A percentile compares a stretch with the other conserved stretches of the same genome.
phyloP scores from a whole-genome alignment of 495 filamentous ascomycete species.

The Glarea lozoyensis region DNA sequence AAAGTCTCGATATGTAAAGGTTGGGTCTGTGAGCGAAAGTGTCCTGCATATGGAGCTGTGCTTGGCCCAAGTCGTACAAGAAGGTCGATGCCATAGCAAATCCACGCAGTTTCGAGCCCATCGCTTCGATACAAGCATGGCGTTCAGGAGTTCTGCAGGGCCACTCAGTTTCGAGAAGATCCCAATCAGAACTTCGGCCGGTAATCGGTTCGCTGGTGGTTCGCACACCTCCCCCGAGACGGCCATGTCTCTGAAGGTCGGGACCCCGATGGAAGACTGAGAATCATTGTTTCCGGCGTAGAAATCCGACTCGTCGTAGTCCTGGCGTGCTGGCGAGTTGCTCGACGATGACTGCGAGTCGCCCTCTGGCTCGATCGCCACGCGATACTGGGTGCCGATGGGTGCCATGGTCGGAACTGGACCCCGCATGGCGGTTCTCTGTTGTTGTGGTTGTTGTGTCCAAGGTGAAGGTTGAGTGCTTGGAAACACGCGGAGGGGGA shows the following conservation, averaged over 20 bases:
- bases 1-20: slow-evolving; percentile 78
- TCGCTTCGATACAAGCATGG: slow-evolving; percentile 84
- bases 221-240: slow-evolving; percentile 44
- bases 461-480: too few relatives aligned
- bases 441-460: too few relatives aligned
- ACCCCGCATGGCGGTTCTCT: slow-evolving; percentile 15
- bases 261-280: slow-evolving; percentile 76
- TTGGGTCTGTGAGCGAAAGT: slow-evolving; percentile 56
- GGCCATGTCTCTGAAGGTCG: slow-evolving; percentile 64
- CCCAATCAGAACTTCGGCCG: slow-evolving; percentile 87
- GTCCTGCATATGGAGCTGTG: slow-evolving; percentile 70
- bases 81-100: slow-evolving; percentile 87
- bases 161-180: slow-evolving; percentile 79
- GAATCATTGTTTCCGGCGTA: slow-evolving; percentile 83
- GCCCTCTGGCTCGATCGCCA: slow-evolving; percentile 16
- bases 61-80: slow-evolving; percentile 76
- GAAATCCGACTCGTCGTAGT: slow-evolving; percentile 84
- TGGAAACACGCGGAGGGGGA: too few relatives aligned
- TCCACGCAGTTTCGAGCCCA: slow-evolving; percentile 93
- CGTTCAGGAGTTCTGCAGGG: slow-evolving; percentile 67
- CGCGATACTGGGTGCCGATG: slow-evolving; percentile 17
- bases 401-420: slow-evolving; percentile 8
- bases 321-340: slow-evolving; percentile 72
- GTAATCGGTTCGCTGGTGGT: slow-evolving; percentile 74
- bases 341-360: slow-evolving; percentile 56